Evolutionary conservation across 441 rosid species (phyloP), one percentile per base, ranked within the genome.

Genomic region (Pelargonium myrrhifolium): DNA sequence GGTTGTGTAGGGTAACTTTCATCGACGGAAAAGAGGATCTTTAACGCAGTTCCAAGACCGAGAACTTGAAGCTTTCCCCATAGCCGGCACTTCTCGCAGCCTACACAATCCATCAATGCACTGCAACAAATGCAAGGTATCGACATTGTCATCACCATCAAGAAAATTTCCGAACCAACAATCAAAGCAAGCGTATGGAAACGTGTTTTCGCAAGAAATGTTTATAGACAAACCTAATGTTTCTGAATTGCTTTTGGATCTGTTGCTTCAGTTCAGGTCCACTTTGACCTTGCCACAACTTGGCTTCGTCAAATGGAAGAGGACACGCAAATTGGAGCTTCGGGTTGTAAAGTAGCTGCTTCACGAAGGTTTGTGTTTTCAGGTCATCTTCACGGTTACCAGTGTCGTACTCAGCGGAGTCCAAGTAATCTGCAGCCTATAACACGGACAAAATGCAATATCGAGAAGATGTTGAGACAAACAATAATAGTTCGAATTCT

Each of bases 251-350:
- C 65, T 69, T 80, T 76, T 89, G 96, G 79, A 84, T 83, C 65
- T 83, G 78, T 77, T 83, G 92, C 76, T 89, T 92, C 74, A 92
- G 76, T 79, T 89, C 92, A 28, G 94, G 97, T 63, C 96, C 97
- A 62, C 85, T 83, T 78, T 89, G 87, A 53, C 96, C 96, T 73
- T 86, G 86, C 96, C 97, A 92, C 66, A 92, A 77, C 81, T 89
- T 87, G 43, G 94, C 96, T 77, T 92, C 98, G 69, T 92, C 93
- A 77, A 83, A 92, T 59, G 98, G 96, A 37, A 89, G 79, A 2
- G 98, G 98, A 73, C 98, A 92, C 39, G 98, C 96, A 68, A 94
- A 87, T 77, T 80, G 90, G 58, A 89, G 83, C 65, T 83, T 83
- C 42, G 89, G 80, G 67, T 89, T 80, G 77, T 85, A 75, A 9